These are phyloP conservation scores for Fraxinus ornus DNA, from an alignment of 305 asterid genomes.

Conservation along the genomic window DNA sequence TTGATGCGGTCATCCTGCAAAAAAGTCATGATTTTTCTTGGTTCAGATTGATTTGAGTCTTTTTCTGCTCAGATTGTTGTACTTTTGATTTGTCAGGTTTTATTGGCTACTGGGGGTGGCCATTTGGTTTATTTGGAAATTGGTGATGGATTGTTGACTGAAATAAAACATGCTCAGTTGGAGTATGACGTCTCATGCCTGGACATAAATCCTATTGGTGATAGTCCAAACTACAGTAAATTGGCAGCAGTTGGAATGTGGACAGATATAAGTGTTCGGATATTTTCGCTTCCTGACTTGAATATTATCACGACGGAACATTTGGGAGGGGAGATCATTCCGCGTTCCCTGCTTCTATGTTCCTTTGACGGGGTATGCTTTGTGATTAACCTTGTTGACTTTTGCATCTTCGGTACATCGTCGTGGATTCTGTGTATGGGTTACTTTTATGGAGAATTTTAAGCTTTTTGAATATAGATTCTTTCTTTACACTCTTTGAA, in stretches of 20 bases:
- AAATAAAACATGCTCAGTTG: conserved; percentile 64
- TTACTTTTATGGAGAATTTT: conserved; percentile 5
- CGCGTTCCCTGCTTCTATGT: conserved; percentile 88
- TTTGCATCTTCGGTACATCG: not conserved
- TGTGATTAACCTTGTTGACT: conserved; percentile 13
- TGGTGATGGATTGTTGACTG: conserved; percentile 73
- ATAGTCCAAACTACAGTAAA: conserved; percentile 61
- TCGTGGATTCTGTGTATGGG: not conserved
- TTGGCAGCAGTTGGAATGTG: conserved; percentile 94
- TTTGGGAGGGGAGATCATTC: conserved; percentile 89
- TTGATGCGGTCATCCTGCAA: not conserved
- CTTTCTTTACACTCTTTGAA: not conserved
- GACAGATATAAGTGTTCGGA: conserved; percentile 80
- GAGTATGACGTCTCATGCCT: conserved; percentile 89
- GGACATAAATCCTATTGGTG: conserved; percentile 89
- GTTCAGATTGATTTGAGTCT: conserved; percentile 3
- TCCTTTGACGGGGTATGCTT: conserved; percentile 81
- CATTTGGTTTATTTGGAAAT: conserved; percentile 84
- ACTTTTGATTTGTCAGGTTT: conserved; percentile 46
- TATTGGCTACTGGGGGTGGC: conserved; percentile 89
- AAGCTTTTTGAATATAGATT: not conserved
- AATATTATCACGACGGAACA: conserved; percentile 68
- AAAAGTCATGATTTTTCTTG: not conserved
- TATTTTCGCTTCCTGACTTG: conserved; percentile 81
- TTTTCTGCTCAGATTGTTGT: conserved; percentile 8